These are phyloP conservation scores for Daldinia sp. DNA, from an alignment of 2,329 filamentous ascomycete genomes.

Conservation along the genomic window DNA sequence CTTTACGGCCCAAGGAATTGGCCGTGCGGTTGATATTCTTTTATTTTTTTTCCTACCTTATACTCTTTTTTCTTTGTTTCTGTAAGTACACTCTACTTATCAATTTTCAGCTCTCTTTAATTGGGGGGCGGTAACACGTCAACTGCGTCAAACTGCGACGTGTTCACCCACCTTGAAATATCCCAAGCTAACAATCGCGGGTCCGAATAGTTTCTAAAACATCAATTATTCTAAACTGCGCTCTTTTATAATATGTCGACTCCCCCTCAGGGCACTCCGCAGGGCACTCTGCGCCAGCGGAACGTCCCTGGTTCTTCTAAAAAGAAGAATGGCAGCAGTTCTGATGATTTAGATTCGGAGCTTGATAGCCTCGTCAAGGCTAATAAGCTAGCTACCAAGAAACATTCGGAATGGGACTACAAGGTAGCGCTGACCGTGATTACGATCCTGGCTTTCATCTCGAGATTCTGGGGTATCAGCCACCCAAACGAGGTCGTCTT, in stretches of 20 bases:
- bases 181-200: slow-evolving; percentile 15
- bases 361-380: slow-evolving; percentile 60
- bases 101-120: background rate
- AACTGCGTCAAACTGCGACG: slow-evolving; percentile 25
- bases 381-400: slow-evolving; percentile 49
- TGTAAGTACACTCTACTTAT: slow-evolving; percentile 31
- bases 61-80: slow-evolving; percentile 34
- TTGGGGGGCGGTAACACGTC: slow-evolving; percentile 21
- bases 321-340: slow-evolving; percentile 57
- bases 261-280: slow-evolving; percentile 51
- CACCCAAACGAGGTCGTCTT: slow-evolving; percentile 98
- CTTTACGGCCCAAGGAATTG: slow-evolving; percentile 23
- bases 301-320: slow-evolving; percentile 58
- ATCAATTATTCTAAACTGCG: slow-evolving; percentile 29
- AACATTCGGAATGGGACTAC: slow-evolving; percentile 80
- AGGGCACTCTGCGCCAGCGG: slow-evolving; percentile 67
- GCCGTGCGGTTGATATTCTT: slow-evolving; percentile 32
- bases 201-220: slow-evolving; percentile 16
- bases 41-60: slow-evolving; percentile 22
- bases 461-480: slow-evolving; percentile 94
- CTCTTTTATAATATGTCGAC: slow-evolving; percentile 52
- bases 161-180: slow-evolving; percentile 19
- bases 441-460: slow-evolving; percentile 85
- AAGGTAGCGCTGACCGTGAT: slow-evolving; percentile 79
- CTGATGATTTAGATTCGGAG: slow-evolving; percentile 54